Evolutionary conservation across 306 rosid genomes (phyloP).

Genomic region (Crotalaria pallida): DNA sequence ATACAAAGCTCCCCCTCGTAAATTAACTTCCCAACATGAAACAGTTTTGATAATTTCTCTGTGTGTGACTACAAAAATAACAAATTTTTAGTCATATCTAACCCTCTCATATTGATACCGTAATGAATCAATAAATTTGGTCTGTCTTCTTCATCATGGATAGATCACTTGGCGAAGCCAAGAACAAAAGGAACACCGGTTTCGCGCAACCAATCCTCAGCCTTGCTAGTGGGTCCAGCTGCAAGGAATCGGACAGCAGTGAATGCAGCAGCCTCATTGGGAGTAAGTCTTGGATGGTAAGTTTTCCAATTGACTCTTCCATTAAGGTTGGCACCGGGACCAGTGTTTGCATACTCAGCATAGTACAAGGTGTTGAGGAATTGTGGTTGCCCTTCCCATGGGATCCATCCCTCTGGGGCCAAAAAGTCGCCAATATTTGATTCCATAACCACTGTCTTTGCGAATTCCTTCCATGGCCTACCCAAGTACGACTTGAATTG

Average conservation of each 20-base stretch:
- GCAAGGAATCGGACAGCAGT: conserved; percentile 35
- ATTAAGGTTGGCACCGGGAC: conserved; percentile 47
- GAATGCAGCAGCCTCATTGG: conserved; percentile 35
- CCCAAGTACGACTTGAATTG: conserved; percentile 39
- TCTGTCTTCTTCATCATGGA: no score
- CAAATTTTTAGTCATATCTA: neutral
- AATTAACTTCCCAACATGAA: no score
- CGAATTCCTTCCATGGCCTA: conserved; percentile 56
- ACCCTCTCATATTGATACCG: no score
- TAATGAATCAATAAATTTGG: no score
- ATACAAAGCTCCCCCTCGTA: neutral
- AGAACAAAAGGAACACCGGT: conserved; percentile 22
- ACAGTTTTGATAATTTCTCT: neutral
- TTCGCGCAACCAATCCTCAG: conserved; percentile 42
- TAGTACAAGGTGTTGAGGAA: conserved; percentile 40
- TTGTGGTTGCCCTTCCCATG: conserved; percentile 22
- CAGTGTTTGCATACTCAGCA: conserved; percentile 49
- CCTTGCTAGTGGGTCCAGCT: conserved; percentile 19
- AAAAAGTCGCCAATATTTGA: conserved; percentile 32
- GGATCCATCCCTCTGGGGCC: conserved; percentile 28
- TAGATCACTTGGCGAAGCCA: conserved; percentile 7
- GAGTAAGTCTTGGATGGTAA: conserved; percentile 25
- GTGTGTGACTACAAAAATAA: neutral
- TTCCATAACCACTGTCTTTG: conserved; percentile 48
- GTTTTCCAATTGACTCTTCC: conserved; percentile 54